Evolutionary conservation across 2,329 filamentous ascomycete species (phyloP).

Genomic region (Didymella exigua): DNA sequence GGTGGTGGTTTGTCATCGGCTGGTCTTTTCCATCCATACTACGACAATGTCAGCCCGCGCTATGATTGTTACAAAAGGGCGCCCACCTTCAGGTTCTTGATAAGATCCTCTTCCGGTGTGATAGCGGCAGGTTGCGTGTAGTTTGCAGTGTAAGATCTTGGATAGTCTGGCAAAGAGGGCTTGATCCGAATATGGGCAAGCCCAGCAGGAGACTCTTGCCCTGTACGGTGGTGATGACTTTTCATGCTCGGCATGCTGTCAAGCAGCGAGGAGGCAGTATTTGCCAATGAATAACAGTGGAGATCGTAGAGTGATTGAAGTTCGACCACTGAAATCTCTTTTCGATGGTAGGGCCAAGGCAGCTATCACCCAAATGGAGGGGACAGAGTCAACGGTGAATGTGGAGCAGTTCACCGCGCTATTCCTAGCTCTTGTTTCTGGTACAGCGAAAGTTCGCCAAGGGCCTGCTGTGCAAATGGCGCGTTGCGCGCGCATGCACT

Average conservation of each 20-base stretch:
- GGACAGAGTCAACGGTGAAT: not conserved
- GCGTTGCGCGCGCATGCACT: not conserved
- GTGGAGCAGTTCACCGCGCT: not conserved
- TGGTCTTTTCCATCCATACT: slow-evolving; percentile 13
- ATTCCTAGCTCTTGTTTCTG: not conserved
- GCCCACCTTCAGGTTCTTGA: slow-evolving; percentile 16
- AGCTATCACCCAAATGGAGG: not conserved
- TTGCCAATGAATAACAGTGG: not conserved
- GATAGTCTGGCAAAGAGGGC: slow-evolving; percentile 10
- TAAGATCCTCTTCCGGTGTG: slow-evolving; percentile 14
- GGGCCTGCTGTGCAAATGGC: not conserved
- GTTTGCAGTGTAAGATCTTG: slow-evolving; percentile 19
- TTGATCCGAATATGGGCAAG: not conserved
- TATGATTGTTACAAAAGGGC: not conserved
- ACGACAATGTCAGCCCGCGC: not conserved
- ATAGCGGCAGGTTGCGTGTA: slow-evolving; percentile 15
- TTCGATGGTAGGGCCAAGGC: not conserved
- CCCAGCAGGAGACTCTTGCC: not conserved
- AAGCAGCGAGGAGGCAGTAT: too few relatives aligned
- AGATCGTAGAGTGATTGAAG: not conserved
- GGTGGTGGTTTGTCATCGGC: not conserved
- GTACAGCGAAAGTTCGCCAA: not conserved
- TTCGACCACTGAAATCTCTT: not conserved
- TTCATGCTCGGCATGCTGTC: not conserved
- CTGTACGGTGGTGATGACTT: not conserved